Base-by-base conservation (phyloP, 78 protist genomes). In the Emiliania huxleyi region DNA sequence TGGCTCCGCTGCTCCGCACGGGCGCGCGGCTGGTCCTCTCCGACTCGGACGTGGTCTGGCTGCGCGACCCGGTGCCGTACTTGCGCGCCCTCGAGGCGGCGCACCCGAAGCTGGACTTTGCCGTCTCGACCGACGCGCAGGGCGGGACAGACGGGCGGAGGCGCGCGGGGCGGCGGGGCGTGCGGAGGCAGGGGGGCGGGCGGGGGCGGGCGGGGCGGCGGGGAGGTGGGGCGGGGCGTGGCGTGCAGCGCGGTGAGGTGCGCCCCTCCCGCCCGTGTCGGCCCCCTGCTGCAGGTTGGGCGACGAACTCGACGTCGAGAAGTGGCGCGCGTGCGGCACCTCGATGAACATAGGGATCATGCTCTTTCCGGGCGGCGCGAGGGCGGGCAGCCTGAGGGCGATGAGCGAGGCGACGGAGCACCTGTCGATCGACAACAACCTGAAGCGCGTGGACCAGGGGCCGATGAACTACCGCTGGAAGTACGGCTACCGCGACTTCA, bases 101-200 rank as follows among this genome's bases (percentile, higher is more conserved):
- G 18, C 85, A 77, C 85, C 85, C 85, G 35, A 11, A 26, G 26
- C 4, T 77, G 35, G 85, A 77, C 46, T 40, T 77, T 33, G 15
- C 85, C 42, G 85, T 77, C 85, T 77, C 85, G 85, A 40, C 48
- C 48, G 85, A 77, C 85, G 85, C 85, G 44, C 85, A 77, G 46
- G 85, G n/a, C 85, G 2, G 18, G 48, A 15, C 46, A 19, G 85
- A 77, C 46, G 2, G 33, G 18, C 44, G 85, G 33, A 45, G 85
- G n/a, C 81, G 15, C 81, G 81, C 29, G 71, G 12, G 33, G 21
- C 2, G 35, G 56, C n/a, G n/a, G n/a, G n/a, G n/a, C n/a, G n/a
- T n/a, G 62, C 62, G 62, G 29, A 15, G 62, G 62, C 62, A 15
- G 15, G 62, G 29, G 15, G 62, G 15, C 62, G 62, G 62, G 62